Base-by-base conservation (phyloP, 257 asterid genomes). In the Thymus mandschuricus region DNA sequence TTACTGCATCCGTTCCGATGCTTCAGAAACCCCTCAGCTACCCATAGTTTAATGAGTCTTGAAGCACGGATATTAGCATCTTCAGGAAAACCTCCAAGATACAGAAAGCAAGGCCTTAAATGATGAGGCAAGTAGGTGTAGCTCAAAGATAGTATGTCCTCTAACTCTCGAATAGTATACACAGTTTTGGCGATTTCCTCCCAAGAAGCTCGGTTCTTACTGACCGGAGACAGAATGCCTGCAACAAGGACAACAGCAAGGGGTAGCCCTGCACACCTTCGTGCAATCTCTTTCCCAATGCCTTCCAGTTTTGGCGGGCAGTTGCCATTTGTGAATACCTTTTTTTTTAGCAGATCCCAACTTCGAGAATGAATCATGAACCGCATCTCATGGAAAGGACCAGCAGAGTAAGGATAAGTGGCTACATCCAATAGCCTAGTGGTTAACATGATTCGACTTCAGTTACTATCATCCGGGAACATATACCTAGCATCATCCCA, bases 71-170 rank as follows among this genome's bases (percentile, higher is more conserved):
- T 69, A 10, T n/a, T 45, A 5, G 43, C 43, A n/a, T 43, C 74
- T 69, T 44, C 66, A 0, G 46, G 74, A 30, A 56, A 69, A 33
- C n/a, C 57, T 8, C 12, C 58, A 3, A 69, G 13, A 29, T 10
- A 55, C 1, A 56, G 66, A 13, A 69, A 69, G 44, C 74, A 69
- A 1, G 66, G 48, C 65, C 66, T 69, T 30, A 69, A 43, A 43
- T 57, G 66, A 69, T 69, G 74, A 69, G 74, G 66, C 58, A 69
- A n/a, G 15, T 28, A 33, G 2, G 28, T 29, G 57, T 56, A 69
- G 29, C 74, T 69, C 58, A 57, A 56, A 7, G 74, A 69, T 29
- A 69, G 33, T 40, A 69, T 57, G 57, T 29, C 12, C 15, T 56
- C 52, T 7, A 69, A 41, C 7, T n/a, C 33, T 5, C 8, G 54